phyloP scores from a whole-genome alignment of 2,329 filamentous ascomycete genomes.

The Colletotrichum trifolii region DNA sequence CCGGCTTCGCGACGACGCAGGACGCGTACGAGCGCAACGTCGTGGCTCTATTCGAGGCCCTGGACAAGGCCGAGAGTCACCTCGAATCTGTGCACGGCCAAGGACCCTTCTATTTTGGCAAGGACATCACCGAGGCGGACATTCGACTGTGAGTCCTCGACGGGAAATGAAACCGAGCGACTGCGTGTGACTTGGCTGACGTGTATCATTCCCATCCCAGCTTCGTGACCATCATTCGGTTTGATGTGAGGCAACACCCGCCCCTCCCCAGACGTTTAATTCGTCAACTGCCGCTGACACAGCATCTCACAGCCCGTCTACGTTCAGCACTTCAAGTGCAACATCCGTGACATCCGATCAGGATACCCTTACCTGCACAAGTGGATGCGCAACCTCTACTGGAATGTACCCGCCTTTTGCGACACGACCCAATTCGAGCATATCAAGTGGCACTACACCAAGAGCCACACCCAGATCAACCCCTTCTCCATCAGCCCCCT shows the following conservation, averaged over 20 bases:
- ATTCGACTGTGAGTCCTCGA: slow-evolving; percentile 68
- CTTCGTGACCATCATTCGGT: slow-evolving; percentile 78
- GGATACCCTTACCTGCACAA: slow-evolving; percentile 84
- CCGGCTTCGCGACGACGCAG: slow-evolving; percentile 87
- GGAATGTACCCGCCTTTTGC: slow-evolving; percentile 81
- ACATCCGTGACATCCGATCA: slow-evolving; percentile 83
- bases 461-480: slow-evolving; percentile 74
- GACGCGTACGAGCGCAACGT: slow-evolving; percentile 85
- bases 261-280: neutral
- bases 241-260: slow-evolving; percentile 61
- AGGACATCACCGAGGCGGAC: slow-evolving; percentile 82
- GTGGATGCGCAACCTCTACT: slow-evolving; percentile 88
- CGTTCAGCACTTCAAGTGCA: slow-evolving; percentile 90
- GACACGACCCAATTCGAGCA: slow-evolving; percentile 93
- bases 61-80: slow-evolving; percentile 81
- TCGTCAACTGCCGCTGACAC: neutral
- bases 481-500: slow-evolving; percentile 81
- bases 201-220: slow-evolving; percentile 41
- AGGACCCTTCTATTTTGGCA: slow-evolving; percentile 79
- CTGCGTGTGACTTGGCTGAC: slow-evolving; percentile 26
- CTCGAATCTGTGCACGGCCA: slow-evolving; percentile 55
- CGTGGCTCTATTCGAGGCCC: slow-evolving; percentile 74
- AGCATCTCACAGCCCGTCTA: slow-evolving; percentile 67
- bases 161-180: too few relatives aligned
- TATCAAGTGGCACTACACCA: slow-evolving; percentile 83